These are phyloP conservation scores for Cladosporium colombiae DNA, from an alignment of 2,329 filamentous ascomycete genomes.

Conservation along the genomic window DNA sequence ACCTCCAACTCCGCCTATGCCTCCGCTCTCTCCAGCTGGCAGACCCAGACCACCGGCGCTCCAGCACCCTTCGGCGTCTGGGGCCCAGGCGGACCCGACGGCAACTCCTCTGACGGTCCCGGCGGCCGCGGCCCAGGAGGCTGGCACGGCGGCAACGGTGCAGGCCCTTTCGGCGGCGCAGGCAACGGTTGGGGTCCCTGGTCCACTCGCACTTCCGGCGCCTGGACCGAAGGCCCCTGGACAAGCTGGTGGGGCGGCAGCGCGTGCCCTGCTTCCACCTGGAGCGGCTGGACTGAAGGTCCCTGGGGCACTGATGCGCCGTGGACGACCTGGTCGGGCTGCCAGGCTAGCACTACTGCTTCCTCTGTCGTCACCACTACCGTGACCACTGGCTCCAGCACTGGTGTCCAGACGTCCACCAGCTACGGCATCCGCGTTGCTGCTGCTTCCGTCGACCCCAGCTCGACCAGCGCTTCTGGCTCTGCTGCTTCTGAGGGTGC, in stretches of 20 bases:
- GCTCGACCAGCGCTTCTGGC: slow-evolving; percentile 20
- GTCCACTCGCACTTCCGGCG: slow-evolving; percentile 28
- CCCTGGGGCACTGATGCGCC: slow-evolving; percentile 36
- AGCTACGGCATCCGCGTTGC: slow-evolving; percentile 35
- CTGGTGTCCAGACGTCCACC: slow-evolving; percentile 30
- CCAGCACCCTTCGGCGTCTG: slow-evolving; percentile 31
- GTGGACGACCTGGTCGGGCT: slow-evolving; percentile 40
- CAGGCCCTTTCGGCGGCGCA: slow-evolving; percentile 25
- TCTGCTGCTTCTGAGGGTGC: slow-evolving; percentile 28
- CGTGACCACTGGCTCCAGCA: slow-evolving; percentile 29
- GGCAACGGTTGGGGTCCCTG: slow-evolving; percentile 38
- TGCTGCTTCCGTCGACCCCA: slow-evolving; percentile 25
- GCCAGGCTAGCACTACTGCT: slow-evolving; percentile 36
- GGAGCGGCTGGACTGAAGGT: slow-evolving; percentile 38
- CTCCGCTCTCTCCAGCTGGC: slow-evolving; percentile 26
- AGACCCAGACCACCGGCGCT: slow-evolving; percentile 20
- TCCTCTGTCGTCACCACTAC: slow-evolving; percentile 34
- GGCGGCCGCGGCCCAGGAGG: slow-evolving; percentile 21
- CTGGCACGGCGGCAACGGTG: slow-evolving; percentile 24
- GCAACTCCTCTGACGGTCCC: background rate
- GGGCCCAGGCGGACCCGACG: slow-evolving; percentile 5
- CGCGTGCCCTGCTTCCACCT: slow-evolving; percentile 37
- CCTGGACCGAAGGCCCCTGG: slow-evolving; percentile 39
- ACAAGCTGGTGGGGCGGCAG: slow-evolving; percentile 40
- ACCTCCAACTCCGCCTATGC: slow-evolving; percentile 28